phyloP scores from a whole-genome alignment of 805 yeast species.

The Saccharomyces mikatae region DNA sequence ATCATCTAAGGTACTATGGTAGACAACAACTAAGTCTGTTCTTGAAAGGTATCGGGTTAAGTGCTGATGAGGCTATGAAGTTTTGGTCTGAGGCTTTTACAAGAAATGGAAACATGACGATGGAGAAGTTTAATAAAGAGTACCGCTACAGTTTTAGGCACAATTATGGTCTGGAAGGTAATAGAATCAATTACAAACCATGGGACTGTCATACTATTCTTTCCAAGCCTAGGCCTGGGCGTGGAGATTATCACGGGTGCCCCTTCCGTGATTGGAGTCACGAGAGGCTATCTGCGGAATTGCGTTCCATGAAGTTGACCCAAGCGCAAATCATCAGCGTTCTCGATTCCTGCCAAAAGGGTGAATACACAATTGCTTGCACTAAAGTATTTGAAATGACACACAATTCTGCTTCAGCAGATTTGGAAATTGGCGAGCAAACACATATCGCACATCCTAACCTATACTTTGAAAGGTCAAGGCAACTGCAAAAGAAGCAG shows the following conservation, averaged over 20 bases:
- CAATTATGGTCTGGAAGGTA: slow-evolving; percentile 87
- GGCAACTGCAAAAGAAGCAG: slow-evolving; percentile 41
- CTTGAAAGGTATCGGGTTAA: slow-evolving; percentile 82
- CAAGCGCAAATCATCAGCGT: slow-evolving; percentile 47
- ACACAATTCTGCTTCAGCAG: slow-evolving; percentile 25
- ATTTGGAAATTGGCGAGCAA: slow-evolving; percentile 41
- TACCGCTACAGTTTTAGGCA: slow-evolving; percentile 85
- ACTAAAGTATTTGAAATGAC: slow-evolving; percentile 78
- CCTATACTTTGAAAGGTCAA: slow-evolving; percentile 71
- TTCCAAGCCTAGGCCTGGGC: slow-evolving; percentile 59
- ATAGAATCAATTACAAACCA: slow-evolving; percentile 75
- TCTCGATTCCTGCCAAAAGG: slow-evolving; percentile 55
- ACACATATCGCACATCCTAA: slow-evolving; percentile 78
- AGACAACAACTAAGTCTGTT: slow-evolving; percentile 82
- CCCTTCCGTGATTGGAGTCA: slow-evolving; percentile 72
- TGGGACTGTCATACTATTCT: slow-evolving; percentile 76
- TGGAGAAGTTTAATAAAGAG: slow-evolving; percentile 79
- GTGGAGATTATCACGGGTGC: slow-evolving; percentile 80
- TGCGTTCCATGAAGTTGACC: slow-evolving; percentile 47
- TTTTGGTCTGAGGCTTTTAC: slow-evolving; percentile 80
- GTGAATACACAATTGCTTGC: slow-evolving; percentile 80
- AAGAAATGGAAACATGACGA: slow-evolving; percentile 40
- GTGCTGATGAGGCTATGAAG: slow-evolving; percentile 76
- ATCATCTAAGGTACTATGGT: slow-evolving; percentile 74
- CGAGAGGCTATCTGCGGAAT: slow-evolving; percentile 51